Conservation (phyloP, 257 asterid species). For the Euphrasia confusa region DNA sequence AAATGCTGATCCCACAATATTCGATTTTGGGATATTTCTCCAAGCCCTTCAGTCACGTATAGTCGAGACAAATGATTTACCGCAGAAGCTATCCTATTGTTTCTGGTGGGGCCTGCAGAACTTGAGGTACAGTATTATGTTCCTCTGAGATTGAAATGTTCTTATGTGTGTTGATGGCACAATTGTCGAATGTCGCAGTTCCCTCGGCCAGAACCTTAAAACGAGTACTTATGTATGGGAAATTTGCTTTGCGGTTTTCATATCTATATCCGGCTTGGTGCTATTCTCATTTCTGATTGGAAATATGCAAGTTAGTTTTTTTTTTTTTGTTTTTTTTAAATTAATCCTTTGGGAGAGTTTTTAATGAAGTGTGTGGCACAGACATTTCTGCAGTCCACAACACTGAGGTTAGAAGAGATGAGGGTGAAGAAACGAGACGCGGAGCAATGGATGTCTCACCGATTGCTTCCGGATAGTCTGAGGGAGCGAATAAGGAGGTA, state of each 20-base stretch:
- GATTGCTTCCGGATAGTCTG: constrained; percentile 77
- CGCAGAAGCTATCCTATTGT: constrained; percentile 88
- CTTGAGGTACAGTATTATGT: constrained; percentile 51
- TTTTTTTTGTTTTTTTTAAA: too few relatives aligned
- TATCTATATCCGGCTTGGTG: constrained; percentile 94
- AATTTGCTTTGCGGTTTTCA: constrained; percentile 86
- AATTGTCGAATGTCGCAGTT: constrained; percentile 39
- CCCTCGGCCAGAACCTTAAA: constrained; percentile 95
- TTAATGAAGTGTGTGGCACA: constrained; percentile 37
- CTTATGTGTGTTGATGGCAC: too few relatives aligned
- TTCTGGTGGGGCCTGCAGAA: constrained; percentile 99
- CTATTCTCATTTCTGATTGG: constrained; percentile 90
- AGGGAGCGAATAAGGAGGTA: constrained; percentile 82
- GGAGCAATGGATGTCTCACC: constrained; percentile 98
- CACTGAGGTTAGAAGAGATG: constrained; percentile 91
- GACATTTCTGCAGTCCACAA: constrained; percentile 93
- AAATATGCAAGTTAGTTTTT: constrained; percentile 80
- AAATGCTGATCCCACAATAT: constrained; percentile 41
- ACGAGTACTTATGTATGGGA: constrained; percentile 95
- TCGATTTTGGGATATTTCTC: constrained; percentile 93
- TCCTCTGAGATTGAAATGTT: not conserved
- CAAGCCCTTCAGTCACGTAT: constrained; percentile 90
- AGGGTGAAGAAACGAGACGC: constrained; percentile 97
- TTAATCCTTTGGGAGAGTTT: not conserved
- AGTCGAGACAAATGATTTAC: constrained; percentile 79